Conservation (phyloP, 2,329 filamentous ascomycete species). For the Fusarium falciforme region DNA sequence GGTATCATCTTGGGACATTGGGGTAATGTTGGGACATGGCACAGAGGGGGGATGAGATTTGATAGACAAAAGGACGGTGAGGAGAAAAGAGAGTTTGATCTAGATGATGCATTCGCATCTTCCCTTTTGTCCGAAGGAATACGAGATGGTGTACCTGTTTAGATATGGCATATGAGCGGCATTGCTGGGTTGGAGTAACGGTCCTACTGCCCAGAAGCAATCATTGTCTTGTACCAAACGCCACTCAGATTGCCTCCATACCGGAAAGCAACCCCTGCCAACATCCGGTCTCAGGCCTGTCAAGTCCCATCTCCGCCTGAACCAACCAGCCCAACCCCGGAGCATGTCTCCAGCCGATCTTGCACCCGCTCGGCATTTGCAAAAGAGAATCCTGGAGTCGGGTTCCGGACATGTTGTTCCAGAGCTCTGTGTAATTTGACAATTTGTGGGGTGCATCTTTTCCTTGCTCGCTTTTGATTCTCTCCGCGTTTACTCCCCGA, state of each 20-base stretch:
- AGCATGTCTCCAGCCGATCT: background rate
- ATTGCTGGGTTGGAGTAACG: background rate
- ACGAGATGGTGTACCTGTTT: background rate
- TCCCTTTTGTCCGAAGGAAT: background rate
- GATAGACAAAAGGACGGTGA: background rate
- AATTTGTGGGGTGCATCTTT: background rate
- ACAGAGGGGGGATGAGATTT: background rate
- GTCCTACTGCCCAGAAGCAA: background rate
- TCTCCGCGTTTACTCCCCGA: background rate
- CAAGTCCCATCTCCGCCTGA: background rate
- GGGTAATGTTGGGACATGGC: background rate
- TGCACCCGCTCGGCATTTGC: background rate
- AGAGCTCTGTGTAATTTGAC: background rate
- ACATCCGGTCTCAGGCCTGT: background rate
- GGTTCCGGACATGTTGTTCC: background rate
- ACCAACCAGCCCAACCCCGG: background rate
- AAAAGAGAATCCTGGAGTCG: background rate
- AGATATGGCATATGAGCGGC: background rate
- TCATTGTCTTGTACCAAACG: background rate
- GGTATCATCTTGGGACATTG: background rate
- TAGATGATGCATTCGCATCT: background rate
- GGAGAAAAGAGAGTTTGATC: background rate
- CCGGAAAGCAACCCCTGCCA: background rate
- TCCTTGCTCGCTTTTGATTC: background rate
- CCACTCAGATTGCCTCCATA: background rate